phyloP scores from a whole-genome alignment of 2,329 filamentous ascomycete species.

The Apiospora arundinis region DNA sequence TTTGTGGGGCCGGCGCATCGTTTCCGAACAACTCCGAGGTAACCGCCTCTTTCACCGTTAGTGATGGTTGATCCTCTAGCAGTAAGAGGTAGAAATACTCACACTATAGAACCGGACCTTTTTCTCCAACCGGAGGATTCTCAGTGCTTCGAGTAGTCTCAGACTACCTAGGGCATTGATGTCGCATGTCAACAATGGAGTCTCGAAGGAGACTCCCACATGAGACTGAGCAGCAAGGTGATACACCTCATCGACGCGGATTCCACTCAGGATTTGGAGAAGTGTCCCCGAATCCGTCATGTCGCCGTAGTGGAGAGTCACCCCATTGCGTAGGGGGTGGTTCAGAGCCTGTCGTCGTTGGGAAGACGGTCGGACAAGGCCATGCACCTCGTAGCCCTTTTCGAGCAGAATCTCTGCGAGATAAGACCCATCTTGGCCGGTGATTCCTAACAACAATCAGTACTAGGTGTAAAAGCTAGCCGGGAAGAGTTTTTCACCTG shows the following conservation, averaged over 20 bases:
- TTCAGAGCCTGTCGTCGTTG: slow-evolving; percentile 15
- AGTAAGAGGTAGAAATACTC: not conserved
- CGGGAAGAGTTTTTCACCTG: not conserved
- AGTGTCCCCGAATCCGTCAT: slow-evolving; percentile 14
- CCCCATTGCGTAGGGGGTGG: not conserved
- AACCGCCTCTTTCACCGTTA: slow-evolving; percentile 17
- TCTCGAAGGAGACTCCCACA: slow-evolving; percentile 11
- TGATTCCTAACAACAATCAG: slow-evolving; percentile 6
- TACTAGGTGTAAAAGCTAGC: not conserved
- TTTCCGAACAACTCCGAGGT: slow-evolving; percentile 16
- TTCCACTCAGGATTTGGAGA: slow-evolving; percentile 1
- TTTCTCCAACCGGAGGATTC: not conserved
- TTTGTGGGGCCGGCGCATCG: slow-evolving; percentile 12
- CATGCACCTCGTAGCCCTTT: slow-evolving; percentile 16
- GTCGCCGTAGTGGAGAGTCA: slow-evolving; percentile 15
- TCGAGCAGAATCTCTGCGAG: slow-evolving; percentile 3
- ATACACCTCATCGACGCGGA: not conserved
- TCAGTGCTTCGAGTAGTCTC: not conserved
- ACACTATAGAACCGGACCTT: slow-evolving; percentile 17
- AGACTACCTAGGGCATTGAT: slow-evolving; percentile 9
- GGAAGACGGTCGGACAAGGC: slow-evolving; percentile 10
- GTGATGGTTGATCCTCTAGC: not conserved
- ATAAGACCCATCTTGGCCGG: slow-evolving; percentile 16
- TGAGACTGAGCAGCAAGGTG: slow-evolving; percentile 17
- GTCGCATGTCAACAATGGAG: slow-evolving; percentile 12